Base-by-base conservation (phyloP, 225 moss, liverwort and hornwort species). In the Polytrichum formosum region DNA sequence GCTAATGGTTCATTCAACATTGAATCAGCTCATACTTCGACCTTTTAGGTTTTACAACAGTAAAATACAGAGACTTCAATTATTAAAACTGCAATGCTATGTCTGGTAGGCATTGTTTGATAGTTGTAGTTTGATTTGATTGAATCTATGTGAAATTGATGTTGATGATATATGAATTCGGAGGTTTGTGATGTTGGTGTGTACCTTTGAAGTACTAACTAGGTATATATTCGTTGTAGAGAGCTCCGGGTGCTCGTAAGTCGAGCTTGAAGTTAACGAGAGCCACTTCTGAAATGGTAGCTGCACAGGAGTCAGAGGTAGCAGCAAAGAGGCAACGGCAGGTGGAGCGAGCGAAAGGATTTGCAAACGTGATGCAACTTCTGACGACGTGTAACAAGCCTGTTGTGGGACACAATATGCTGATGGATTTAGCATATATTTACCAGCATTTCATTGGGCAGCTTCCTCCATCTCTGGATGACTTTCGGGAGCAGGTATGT, bases 181-280 rank as follows among this genome's bases (percentile, higher is more conserved):
- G 46, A 46, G 46, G 35, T 35, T 35, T 35, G 35, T 46, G 46
- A 46, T 46, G 46, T 46, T 1, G 4, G 46, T 46, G 46, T 46
- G 64, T 73, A 58, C 53, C 56, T 20, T 54, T 22, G 61, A 65
- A 74, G 62, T 67, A 65, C 75, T 70, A 80, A 66, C 56, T 66
- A 64, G 33, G 69, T 81, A 76, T 33, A 46, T 63, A 67, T 58
- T 83, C 67, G 66, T 83, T 66, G 65, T 81, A 88, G 88, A 76
- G 73, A 67, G 62, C 60, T 59, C 61, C 27, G 19, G 78, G 74
- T 28, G 30, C 68, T 80, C 82, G 78, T 13, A 82, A 78, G 70
- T 76, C 80, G 65, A 85, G 85, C 72, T 80, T 88, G 85, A 88
- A 85, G 76, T 76, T 88, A 72, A 85, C 88, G 54, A 85, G 80